Conservation (phyloP, 2,329 filamentous ascomycete genomes). For the Xylaria multiplex region DNA sequence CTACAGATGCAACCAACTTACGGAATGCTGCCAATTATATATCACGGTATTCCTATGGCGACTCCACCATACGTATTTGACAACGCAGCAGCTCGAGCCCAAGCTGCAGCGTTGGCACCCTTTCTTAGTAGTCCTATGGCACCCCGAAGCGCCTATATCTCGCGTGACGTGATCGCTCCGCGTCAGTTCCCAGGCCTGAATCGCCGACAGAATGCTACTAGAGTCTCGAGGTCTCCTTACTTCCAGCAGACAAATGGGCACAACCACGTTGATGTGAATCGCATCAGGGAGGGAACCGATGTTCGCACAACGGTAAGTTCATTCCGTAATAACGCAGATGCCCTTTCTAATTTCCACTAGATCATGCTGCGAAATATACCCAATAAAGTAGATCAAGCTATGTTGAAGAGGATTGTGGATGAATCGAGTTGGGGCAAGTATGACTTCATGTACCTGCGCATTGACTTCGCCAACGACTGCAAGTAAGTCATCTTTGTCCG, state of each 20-base stretch:
- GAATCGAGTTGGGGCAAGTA: conserved; percentile 82
- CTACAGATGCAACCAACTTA: conserved; percentile 49
- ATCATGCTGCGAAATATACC: conserved; percentile 97
- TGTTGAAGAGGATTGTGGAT: conserved; percentile 83
- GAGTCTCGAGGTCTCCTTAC: conserved; percentile 58
- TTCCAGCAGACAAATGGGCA: conserved; percentile 63
- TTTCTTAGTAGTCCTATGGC: conserved; percentile 43
- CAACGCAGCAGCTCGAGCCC: conserved; percentile 47
- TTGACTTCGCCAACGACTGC: conserved; percentile 86
- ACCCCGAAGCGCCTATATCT: conserved; percentile 41
- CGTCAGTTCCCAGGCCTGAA: conserved; percentile 51
- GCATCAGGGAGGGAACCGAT: conserved; percentile 73
- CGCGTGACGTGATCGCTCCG: conserved; percentile 54
- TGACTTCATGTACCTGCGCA: conserved; percentile 94
- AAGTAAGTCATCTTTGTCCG: conserved; percentile 65
- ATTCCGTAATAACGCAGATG: background rate
- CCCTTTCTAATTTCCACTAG: conserved; percentile 52
- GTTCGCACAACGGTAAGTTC: conserved; percentile 76
- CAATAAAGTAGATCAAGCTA: conserved; percentile 82
- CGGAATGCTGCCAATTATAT: conserved; percentile 52
- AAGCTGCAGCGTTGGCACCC: conserved; percentile 45
- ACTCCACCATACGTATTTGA: conserved; percentile 50
- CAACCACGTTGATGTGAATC: conserved; percentile 69
- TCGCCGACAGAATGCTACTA: conserved; percentile 61
- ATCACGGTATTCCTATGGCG: conserved; percentile 48